Conservation (phyloP, 176 grass and related monocot species). For the Triticum urartu region DNA sequence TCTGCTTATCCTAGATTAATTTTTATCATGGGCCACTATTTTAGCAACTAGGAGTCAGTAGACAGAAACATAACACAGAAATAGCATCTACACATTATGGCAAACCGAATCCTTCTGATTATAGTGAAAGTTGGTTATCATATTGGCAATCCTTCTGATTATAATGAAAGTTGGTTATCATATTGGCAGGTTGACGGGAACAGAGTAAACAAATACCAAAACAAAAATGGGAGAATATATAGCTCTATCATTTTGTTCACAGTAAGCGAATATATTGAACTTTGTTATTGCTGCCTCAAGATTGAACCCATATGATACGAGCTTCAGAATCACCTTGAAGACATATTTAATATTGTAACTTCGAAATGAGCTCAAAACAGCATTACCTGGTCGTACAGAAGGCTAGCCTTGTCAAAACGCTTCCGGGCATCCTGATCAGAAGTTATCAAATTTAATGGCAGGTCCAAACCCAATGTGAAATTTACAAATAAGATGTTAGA, state of each 20-base stretch:
- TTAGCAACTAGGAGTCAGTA: background rate
- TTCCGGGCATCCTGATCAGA: constrained; percentile 83
- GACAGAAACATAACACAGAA: background rate
- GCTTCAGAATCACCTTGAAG: background rate
- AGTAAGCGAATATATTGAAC: background rate
- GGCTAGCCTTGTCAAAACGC: constrained; percentile 92
- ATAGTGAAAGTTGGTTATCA: background rate
- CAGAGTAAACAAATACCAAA: background rate
- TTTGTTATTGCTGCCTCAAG: background rate
- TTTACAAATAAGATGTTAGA: background rate
- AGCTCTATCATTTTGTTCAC: background rate
- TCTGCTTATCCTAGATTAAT: background rate
- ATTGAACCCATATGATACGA: background rate
- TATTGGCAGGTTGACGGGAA: background rate
- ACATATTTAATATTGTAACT: background rate
- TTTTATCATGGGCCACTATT: background rate
- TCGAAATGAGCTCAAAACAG: constrained; percentile 16
- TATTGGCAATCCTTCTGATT: background rate
- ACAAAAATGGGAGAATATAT: background rate
- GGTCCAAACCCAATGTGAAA: constrained; percentile 26
- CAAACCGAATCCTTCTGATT: background rate
- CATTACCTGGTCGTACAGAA: constrained; percentile 94
- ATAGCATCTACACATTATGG: background rate
- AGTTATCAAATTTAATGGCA: constrained; percentile 23
- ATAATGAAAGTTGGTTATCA: background rate